Evolutionary conservation across 345 rosid genomes (phyloP).

Genomic region (Eucalyptus marginata): DNA sequence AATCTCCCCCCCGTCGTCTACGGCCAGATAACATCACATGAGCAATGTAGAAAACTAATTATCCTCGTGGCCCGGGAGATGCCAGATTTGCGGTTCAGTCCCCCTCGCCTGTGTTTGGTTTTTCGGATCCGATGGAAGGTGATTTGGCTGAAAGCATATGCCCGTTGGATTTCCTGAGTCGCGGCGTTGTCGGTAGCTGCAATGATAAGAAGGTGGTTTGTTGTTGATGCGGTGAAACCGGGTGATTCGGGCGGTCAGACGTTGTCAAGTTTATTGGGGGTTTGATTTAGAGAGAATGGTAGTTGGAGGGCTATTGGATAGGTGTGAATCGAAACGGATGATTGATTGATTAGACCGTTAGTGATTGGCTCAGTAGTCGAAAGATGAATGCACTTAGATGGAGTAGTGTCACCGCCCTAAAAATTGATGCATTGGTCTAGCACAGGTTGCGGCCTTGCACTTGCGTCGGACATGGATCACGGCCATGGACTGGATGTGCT

Average conservation of each 20-base stretch:
- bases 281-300: not conserved
- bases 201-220: not conserved
- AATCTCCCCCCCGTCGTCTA: not conserved
- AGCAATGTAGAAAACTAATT: not conserved
- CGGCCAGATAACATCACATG: not conserved
- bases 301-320: not conserved
- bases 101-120: not conserved
- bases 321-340: not conserved
- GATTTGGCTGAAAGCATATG: not conserved
- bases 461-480: not conserved
- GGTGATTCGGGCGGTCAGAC: not conserved
- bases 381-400: not conserved
- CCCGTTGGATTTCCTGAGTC: not conserved
- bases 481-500: not conserved
- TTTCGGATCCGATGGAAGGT: not conserved
- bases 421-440: not conserved
- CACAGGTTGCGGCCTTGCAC: not conserved
- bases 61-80: not conserved
- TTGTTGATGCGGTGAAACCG: not conserved
- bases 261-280: not conserved
- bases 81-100: not conserved
- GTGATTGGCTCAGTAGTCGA: not conserved
- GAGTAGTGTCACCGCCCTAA: not conserved
- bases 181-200: not conserved
- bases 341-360: not conserved